Evolutionary conservation across 371 early-diverging fungal species (phyloP), one percentile per base, ranked within the genome.

Genomic region (Mortierella sp.): DNA sequence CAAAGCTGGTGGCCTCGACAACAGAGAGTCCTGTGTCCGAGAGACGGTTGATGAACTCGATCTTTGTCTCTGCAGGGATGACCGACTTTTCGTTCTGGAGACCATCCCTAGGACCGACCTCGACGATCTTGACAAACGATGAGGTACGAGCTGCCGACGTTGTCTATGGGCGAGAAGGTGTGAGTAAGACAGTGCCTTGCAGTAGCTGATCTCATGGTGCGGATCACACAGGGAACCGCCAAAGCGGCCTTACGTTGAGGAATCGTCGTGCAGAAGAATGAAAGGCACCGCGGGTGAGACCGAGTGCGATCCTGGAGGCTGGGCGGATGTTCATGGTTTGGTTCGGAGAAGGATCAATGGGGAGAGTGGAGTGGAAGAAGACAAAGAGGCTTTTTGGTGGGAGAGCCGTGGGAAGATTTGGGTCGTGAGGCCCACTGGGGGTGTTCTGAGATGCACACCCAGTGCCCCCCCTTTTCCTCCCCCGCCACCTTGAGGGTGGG

Each of bases 61-160:
- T 86, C 69, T 96, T 98, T 57, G 86, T 85, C 34, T 83, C 86
- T 2, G 95, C 87, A 31, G 95, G 90, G 34, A 98, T 86, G 21
- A 93, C 65, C n/a, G 85, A 80, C 71, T 92, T 93, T 82, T 97
- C 98, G 69, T 97, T 97, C 80, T 98, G 98, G n/a, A 98, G 85
- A 42, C 98, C 98, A 80, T 98, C 98, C 23, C 98, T 86, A 6
- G 98, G 98, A 0, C 96, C 96, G 12, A 96, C 97, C 72, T 95
- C 96, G 34, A 96, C 96, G 62, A 94, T 88, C 70, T 91, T 92
- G 43, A 93, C 91, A 54, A 74, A 74, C 50, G 34, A 55, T 14
- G 65, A 60, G 14, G 68, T 67, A 23, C 49, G 41, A 24, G 64
- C 62, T 9, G 60, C 61, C 19, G 64, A 13, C 2, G 58, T 42